These are phyloP conservation scores for Ehretia macrophylla DNA, from an alignment of 257 asterid genomes.

Conservation along the genomic window DNA sequence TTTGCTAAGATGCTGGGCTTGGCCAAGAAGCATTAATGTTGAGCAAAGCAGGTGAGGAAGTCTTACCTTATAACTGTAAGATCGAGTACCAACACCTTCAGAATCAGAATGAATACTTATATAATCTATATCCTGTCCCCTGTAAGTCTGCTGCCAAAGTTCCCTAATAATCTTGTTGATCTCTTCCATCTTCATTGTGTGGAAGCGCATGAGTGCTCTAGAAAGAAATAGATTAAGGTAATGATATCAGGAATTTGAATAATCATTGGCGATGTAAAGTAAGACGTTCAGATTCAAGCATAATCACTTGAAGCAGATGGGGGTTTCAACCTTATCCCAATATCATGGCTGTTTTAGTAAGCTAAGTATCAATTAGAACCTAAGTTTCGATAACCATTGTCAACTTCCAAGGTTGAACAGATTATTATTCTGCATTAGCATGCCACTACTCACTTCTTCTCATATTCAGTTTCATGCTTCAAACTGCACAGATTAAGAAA, in stretches of 20 bases:
- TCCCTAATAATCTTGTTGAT: slow-evolving; percentile 95
- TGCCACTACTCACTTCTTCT: too few species aligned
- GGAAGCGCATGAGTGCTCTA: slow-evolving; percentile 99
- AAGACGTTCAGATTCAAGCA: neutral
- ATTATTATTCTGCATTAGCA: too few species aligned
- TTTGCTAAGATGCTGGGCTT: too few species aligned
- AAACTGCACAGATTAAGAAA: too few species aligned
- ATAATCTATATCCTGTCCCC: slow-evolving; percentile 98
- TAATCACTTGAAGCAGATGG: too few species aligned
- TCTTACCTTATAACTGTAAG: slow-evolving; percentile 90
- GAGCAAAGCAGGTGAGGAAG: neutral
- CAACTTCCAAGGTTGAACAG: too few species aligned
- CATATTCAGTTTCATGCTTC: too few species aligned
- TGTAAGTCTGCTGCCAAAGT: slow-evolving; percentile 97
- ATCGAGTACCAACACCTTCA: slow-evolving; percentile 92
- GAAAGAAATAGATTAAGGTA: slow-evolving; percentile 20
- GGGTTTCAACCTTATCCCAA: too few species aligned
- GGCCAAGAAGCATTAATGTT: too few species aligned
- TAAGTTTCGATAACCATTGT: too few species aligned
- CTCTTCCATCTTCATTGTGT: slow-evolving; percentile 98
- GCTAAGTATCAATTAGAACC: too few species aligned
- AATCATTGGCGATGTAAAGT: neutral
- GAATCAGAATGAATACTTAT: slow-evolving; percentile 94
- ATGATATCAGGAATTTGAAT: slow-evolving; percentile 9
- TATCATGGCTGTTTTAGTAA: too few species aligned